Base-by-base conservation (phyloP, 306 rosid genomes). In the Pterocarpus macrocarpus region DNA sequence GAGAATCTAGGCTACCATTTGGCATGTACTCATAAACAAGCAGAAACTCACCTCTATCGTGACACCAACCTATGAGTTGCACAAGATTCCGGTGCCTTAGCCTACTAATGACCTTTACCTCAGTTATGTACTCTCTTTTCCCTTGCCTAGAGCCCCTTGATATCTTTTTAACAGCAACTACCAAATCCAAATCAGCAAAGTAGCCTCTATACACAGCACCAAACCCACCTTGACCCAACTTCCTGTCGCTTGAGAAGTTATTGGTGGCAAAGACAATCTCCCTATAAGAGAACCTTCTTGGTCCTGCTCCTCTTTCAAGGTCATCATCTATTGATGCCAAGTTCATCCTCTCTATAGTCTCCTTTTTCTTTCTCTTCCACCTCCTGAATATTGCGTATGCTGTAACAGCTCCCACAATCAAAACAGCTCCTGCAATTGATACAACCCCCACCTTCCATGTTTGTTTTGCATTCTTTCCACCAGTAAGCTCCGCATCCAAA, bases 191-290 rank as follows among this genome's bases (percentile, higher is more conserved):
- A 11, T 47, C 53, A 9, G 53, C 53, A 47, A 47, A 47, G 53
- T 47, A 47, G 53, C 53, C 90, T 56, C 57, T 74, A 69, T 77
- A 87, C 2, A 87, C 86, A 12, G 77, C 81, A 36, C 90, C 90
- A 74, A 87, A 87, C 2, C 90, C 90, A 55, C 88, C 90, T 75
- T 84, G 67, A n/a, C 90, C 90, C 11, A 87, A 17, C 63, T 87
- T 87, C 16, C 88, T 77, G 2, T 56, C 56, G 10, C 35, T 2
- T 1, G 83, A 68, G 77, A 87, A 87, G 49, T 78, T 81, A 55
- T 81, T 74, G 10, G 90, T 87, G 1, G 88, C 86, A 49, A 8
- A 38, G 34, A 41, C 22, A 15, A 87, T 78, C 59, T 87, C 82
- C 7, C 13, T 4, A 2, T 71, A 72, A 41, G 75, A 45, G 58